Conservation (phyloP, 805 yeast genomes). For the Metschnikowia matae region DNA sequence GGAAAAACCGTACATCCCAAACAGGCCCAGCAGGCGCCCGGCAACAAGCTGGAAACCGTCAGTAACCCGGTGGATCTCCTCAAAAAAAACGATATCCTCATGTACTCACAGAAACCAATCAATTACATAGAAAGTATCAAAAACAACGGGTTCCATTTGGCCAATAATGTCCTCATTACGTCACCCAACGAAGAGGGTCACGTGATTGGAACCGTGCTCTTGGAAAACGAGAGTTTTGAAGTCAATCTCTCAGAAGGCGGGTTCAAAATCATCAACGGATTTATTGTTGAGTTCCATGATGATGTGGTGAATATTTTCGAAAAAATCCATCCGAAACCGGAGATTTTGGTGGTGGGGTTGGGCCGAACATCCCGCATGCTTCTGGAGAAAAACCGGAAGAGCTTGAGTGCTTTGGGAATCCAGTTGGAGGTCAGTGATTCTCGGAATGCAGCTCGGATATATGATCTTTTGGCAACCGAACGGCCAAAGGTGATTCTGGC, state of each 20-base stretch:
- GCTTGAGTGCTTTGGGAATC: conserved; percentile 58
- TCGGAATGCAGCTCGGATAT: conserved; percentile 60
- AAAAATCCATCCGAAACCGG: conserved; percentile 71
- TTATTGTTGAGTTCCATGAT: conserved; percentile 50
- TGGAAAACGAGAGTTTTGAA: conserved; percentile 60
- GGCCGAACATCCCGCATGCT: conserved; percentile 64
- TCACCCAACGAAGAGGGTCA: conserved; percentile 38
- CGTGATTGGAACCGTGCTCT: conserved; percentile 44
- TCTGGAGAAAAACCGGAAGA: conserved; percentile 48
- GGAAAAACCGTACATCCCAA: conserved; percentile 17
- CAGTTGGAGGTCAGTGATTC: conserved; percentile 65
- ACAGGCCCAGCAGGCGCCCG: conserved; percentile 25
- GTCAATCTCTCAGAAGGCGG: conserved; percentile 48
- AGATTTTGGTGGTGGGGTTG: conserved; percentile 65
- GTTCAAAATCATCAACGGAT: conserved; percentile 42
- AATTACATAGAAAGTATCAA: conserved; percentile 44
- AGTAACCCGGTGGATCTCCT: conserved; percentile 42
- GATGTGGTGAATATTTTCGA: conserved; percentile 44
- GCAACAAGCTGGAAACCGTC: conserved; percentile 35
- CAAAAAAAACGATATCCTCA: conserved; percentile 41
- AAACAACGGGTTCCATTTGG: conserved; percentile 54
- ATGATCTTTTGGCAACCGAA: conserved; percentile 75
- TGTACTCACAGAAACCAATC: conserved; percentile 39
- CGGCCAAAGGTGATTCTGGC: conserved; percentile 74
- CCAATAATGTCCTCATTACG: conserved; percentile 47